A percentile compares a stretch with the other conserved stretches of the same genome.
Conservation (phyloP, 352 stramenopile species). For the Globisporangium camurandrum region DNA sequence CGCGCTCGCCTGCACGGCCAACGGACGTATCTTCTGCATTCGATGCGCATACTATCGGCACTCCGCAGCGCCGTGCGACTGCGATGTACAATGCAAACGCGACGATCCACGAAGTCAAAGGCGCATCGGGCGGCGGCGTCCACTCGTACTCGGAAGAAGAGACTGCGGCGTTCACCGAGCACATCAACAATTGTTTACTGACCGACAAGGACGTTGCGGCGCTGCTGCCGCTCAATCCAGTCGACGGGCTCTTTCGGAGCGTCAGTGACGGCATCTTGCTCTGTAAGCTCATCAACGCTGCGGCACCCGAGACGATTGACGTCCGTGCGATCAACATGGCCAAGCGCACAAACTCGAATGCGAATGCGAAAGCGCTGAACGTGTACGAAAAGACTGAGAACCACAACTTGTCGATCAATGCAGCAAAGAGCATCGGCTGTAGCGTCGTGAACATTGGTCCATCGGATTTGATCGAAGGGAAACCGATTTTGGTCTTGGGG, state of each 20-base stretch:
- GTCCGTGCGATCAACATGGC: slow-evolving; percentile 80
- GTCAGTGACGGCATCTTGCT: slow-evolving; percentile 83
- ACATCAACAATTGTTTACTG: slow-evolving; percentile 88
- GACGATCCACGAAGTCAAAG: slow-evolving; percentile 77
- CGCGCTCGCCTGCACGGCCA: slow-evolving; percentile 9
- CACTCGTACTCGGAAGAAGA: slow-evolving; percentile 90
- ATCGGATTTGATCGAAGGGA: slow-evolving; percentile 72
- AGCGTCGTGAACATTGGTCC: slow-evolving; percentile 91
- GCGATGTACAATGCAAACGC: slow-evolving; percentile 49
- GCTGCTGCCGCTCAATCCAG: slow-evolving; percentile 69
- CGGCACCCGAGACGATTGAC: slow-evolving; percentile 90
- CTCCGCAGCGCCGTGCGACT: slow-evolving; percentile 51
- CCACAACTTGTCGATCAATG: slow-evolving; percentile 92
- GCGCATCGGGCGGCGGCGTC: slow-evolving; percentile 58
- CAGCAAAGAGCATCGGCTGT: slow-evolving; percentile 90
- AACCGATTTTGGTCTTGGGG: slow-evolving; percentile 87
- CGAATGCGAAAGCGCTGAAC: slow-evolving; percentile 76
- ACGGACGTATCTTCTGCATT: too few relatives aligned
- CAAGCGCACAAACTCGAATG: too few relatives aligned
- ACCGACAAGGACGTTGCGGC: slow-evolving; percentile 53
- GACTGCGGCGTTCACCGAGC: slow-evolving; percentile 85
- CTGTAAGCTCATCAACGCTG: slow-evolving; percentile 90
- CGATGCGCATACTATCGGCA: slow-evolving; percentile 46
- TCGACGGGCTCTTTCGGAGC: slow-evolving; percentile 74
- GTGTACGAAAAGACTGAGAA: slow-evolving; percentile 87